Percentiles rank a stretch among this genome's conserved stretches.
phyloP scores from a whole-genome alignment of 441 rosid genomes.

The Erodium trifolium region DNA sequence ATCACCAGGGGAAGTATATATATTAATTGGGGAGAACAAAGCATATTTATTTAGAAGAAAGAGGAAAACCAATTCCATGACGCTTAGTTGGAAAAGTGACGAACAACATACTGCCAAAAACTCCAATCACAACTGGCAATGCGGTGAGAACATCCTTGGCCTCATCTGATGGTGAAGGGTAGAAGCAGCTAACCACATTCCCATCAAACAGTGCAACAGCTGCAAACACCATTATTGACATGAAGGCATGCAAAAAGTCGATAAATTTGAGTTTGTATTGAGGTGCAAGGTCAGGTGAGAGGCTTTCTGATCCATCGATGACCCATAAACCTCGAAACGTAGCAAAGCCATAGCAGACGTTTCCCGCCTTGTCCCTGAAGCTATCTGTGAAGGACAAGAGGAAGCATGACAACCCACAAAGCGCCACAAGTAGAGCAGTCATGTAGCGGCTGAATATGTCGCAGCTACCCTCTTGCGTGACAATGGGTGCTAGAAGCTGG shows the following conservation, averaged over 20 bases:
- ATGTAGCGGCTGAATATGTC: background rate
- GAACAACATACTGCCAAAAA: constrained; percentile 59
- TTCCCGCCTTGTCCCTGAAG: background rate
- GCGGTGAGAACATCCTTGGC: constrained; percentile 51
- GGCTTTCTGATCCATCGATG: background rate
- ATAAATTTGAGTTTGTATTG: background rate
- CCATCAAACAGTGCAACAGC: constrained; percentile 49
- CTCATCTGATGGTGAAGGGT: constrained; percentile 52
- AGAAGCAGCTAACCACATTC: constrained; percentile 62
- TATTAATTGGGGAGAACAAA: background rate
- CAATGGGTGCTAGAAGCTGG: background rate
- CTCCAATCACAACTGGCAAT: constrained; percentile 67
- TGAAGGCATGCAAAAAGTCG: constrained; percentile 33
- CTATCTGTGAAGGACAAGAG: background rate
- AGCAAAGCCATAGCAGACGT: background rate
- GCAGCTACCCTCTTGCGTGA: background rate
- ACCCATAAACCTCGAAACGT: background rate
- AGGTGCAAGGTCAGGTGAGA: background rate
- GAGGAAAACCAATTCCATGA: constrained; percentile 85
- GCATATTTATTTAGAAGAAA: constrained; percentile 30
- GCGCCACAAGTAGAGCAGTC: background rate
- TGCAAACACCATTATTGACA: constrained; percentile 34
- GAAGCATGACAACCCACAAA: background rate
- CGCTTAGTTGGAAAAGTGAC: constrained; percentile 72
- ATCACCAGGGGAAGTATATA: background rate